Evolutionary conservation across 371 early-diverging fungal species (phyloP), one percentile per base, ranked within the genome.

Genomic region (Umbelopsis sp.): DNA sequence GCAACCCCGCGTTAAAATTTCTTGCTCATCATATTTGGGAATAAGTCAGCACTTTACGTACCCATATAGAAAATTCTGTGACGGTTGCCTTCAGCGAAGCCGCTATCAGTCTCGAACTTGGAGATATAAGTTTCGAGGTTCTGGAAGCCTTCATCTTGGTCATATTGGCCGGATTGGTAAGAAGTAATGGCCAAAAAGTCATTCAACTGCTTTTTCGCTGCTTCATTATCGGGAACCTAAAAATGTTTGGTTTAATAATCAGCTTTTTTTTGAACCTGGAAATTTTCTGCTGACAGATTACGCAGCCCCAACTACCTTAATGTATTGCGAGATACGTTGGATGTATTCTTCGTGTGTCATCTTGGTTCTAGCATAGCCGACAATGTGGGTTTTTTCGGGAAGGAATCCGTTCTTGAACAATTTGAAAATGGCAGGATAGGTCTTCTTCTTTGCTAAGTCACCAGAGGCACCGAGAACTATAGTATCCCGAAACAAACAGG

Each of bases 361-460:
- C 69, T 91, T 78, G 24, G 93, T 90, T 57, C 99, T 92, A n/a
- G 99, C 97, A 83, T 98, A 99, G 44, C 97, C 99, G 25, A 99
- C 82, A 72, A 99, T 95, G 51, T 86, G 80, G 24, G 88, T 81
- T 57, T 90, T 87, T n/a, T 83, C 78, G 9, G 94, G 93, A n/a
- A 97, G 83, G 73, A 92, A 92, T 6, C 84, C 82, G 73, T 90
- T 86, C 52, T 83, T 86, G 77, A 82, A 96, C 53, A 95, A 90
- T 63, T 89, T 92, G 74, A 91, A 99, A 37, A 97, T 89, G 9
- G 98, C 96, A 29, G 99, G 99, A 75, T 96, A 97, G 24, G 99
- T 96, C 87, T 99, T 99, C 73, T 96, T 96, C 87, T 94, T 96
- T 62, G 96, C 97, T 70, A 97, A 85, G 72, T 97, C 97, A 51